These are phyloP conservation scores for Penicillium sp. DNA, from an alignment of 2,329 filamentous ascomycete genomes.

Conservation along the genomic window DNA sequence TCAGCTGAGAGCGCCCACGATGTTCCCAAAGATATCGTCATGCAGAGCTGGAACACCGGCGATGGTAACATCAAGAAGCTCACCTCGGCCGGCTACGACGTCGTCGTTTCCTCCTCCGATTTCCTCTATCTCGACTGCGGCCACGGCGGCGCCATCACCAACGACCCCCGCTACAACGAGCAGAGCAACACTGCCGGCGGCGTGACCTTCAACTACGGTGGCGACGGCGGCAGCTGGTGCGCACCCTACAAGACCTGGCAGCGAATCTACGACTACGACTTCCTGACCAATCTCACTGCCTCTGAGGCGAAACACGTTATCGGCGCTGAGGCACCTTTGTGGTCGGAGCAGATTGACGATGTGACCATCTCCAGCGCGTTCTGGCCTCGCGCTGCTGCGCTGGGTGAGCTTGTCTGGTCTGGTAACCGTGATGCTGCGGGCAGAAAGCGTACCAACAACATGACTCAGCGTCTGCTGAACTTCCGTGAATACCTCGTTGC, in stretches of 20 bases:
- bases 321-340: conserved; percentile 55
- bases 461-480: conserved; percentile 59
- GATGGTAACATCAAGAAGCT: conserved; percentile 54
- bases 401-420: conserved; percentile 58
- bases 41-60: conserved; percentile 59
- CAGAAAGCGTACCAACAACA: conserved; percentile 52
- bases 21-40: conserved; percentile 53
- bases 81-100: conserved; percentile 52
- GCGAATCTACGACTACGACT: conserved; percentile 61
- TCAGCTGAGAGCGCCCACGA: conserved; percentile 46
- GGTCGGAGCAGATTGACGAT: conserved; percentile 58
- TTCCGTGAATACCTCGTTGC: conserved; percentile 61
- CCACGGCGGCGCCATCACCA: conserved; percentile 54
- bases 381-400: conserved; percentile 59
- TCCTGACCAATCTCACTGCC: conserved; percentile 51
- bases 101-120: conserved; percentile 57
- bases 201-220: conserved; percentile 57
- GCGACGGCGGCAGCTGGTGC: conserved; percentile 57
- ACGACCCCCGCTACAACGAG: conserved; percentile 58
- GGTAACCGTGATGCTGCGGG: conserved; percentile 54
- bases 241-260: conserved; percentile 62
- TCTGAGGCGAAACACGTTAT: conserved; percentile 51
- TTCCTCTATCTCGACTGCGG: conserved; percentile 61
- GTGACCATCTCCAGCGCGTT: conserved; percentile 52
- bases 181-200: conserved; percentile 51